These are phyloP conservation scores for Bipolaris bicolor DNA, from an alignment of 2,329 filamentous ascomycete genomes.

Conservation along the genomic window DNA sequence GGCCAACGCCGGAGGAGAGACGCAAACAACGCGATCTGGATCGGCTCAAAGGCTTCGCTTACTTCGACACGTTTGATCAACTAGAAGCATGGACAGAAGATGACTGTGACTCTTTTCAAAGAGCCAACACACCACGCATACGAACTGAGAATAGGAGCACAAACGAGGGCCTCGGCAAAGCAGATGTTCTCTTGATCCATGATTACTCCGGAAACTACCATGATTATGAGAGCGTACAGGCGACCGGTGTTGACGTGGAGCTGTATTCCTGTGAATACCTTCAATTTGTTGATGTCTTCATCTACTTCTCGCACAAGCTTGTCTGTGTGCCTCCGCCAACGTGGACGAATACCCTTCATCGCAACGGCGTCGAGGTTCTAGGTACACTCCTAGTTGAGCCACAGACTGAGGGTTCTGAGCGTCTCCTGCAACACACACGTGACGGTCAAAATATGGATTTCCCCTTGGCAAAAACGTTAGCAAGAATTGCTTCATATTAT, in stretches of 20 bases:
- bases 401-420: conserved; percentile 44
- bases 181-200: conserved; percentile 46
- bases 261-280: conserved; percentile 53
- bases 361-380: conserved; percentile 53
- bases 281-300: conserved; percentile 52
- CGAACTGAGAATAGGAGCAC: conserved; percentile 15
- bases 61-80: conserved; percentile 52
- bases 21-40: conserved; percentile 39
- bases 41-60: conserved; percentile 48
- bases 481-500: conserved; percentile 48
- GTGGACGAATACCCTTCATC: conserved; percentile 56
- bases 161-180: conserved; percentile 12
- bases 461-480: conserved; percentile 48
- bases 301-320: conserved; percentile 58
- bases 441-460: conserved; percentile 33
- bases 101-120: conserved; percentile 45
- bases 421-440: conserved; percentile 28
- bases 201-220: conserved; percentile 54
- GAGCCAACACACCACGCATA: conserved; percentile 49
- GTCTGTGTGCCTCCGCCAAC: conserved; percentile 53
- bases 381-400: conserved; percentile 55
- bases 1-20: conserved; percentile 44
- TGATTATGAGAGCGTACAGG: conserved; percentile 50
- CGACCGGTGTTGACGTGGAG: conserved; percentile 34
- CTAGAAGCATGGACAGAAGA: conserved; percentile 42